Evolutionary conservation across 305 asterid species (phyloP).

Genomic region (Andrographis paniculata): DNA sequence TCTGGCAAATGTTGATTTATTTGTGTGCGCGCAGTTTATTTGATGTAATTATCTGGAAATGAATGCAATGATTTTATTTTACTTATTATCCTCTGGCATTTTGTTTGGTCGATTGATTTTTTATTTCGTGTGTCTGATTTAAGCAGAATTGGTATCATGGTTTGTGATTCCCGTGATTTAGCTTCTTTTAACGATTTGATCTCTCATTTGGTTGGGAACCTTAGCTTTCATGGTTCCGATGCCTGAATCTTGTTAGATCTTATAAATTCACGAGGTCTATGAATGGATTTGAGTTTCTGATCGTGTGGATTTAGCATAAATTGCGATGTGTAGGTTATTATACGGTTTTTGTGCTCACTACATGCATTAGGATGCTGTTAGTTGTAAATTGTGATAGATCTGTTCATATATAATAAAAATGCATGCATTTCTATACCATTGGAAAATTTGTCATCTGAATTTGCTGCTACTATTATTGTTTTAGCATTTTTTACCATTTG

Average conservation of each 20-base stretch:
- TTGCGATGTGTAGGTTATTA: not conserved
- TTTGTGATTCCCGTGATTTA: conserved; percentile 10
- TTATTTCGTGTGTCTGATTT: conserved; percentile 20
- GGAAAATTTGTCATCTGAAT: too few species aligned
- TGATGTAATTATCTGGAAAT: not conserved
- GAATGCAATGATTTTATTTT: too few species aligned
- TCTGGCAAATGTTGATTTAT: conserved; percentile 9
- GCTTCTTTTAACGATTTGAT: conserved; percentile 16
- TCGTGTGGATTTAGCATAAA: not conserved
- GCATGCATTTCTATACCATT: too few species aligned
- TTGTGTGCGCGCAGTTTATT: conserved; percentile 5
- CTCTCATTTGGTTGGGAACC: conserved; percentile 12
- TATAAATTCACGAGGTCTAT: conserved; percentile 4
- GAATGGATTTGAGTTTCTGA: not conserved
- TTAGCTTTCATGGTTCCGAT: conserved; percentile 7
- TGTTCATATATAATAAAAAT: not conserved
- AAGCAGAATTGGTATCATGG: conserved; percentile 14
- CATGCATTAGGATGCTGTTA: conserved; percentile 15
- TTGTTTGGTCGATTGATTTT: conserved; percentile 2
- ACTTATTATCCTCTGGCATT: too few species aligned
- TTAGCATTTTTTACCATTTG: not conserved
- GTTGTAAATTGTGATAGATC: conserved; percentile 9
- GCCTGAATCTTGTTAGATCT: conserved; percentile 5
- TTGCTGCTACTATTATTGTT: too few species aligned
- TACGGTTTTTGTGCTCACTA: conserved; percentile 14